Base-by-base conservation (phyloP, 495 filamentous ascomycete genomes). In the Poronia punctata region DNA sequence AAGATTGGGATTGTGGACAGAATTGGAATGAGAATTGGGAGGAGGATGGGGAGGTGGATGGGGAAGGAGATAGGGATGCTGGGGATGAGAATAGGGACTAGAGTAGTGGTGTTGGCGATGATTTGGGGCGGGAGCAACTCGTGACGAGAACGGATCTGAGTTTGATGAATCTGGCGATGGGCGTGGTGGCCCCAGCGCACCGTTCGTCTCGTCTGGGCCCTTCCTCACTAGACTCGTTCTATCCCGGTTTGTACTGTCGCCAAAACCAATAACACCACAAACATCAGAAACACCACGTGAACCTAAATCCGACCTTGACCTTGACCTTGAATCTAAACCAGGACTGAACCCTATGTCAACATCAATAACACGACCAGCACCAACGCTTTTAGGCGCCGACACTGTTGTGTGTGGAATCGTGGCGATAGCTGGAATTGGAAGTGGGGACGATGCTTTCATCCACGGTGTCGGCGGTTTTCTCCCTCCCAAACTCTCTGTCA, bases 311-410 rank as follows among this genome's bases (percentile, higher is more conserved):
- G 19, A 16, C 10, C 3, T 17, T 17, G n/a, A 16, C 10, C 3
- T 17, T 17, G n/a, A 16, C 19, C 5, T 17, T 17, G n/a, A 3
- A 16, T 15, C 29, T 17, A 16, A 12, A 3, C 4, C 7, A 12
- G 19, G 4, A 4, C 29, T 17, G 14, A 32, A 4, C n/a, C 27
- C 18, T 27, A 30, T 40, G 16, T 19, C 38, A 30, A 29, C 34
- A 20, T 42, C 48, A 42, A 41, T 46, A 33, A 31, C 42, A 43
- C 41, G 32, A 23, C 33, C 33, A 34, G 28, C 36, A 44, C 34
- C 45, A 47, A 14, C 17, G 21, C 45, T 48, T 39, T 46, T 43
- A 50, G 40, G 39, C 27, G 38, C 15, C 28, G 38, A 19, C 25
- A 29, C 33, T 35, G 18, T 20, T 27, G 40, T 38, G 31, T 25